A percentile compares a stretch with the other conserved stretches of the same genome.
Evolutionary conservation across 2,329 filamentous ascomycete genomes (phyloP).

Genomic region (Pestalotiopsis sp.): DNA sequence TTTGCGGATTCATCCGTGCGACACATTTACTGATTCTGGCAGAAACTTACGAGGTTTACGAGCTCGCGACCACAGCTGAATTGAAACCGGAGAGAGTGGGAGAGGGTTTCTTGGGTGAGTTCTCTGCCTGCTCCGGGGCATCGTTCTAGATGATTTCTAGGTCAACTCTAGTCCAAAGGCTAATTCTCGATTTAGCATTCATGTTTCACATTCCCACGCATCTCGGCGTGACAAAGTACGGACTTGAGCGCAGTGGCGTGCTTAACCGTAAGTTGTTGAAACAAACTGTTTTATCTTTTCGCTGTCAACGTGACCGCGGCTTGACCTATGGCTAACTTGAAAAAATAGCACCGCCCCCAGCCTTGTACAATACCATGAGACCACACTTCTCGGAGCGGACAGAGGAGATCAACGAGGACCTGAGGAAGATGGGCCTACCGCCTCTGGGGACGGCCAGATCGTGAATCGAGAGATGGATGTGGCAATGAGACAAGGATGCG

Average conservation of each 20-base stretch:
- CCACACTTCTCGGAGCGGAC: slow-evolving; percentile 23
- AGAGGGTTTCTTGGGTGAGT: slow-evolving; percentile 27
- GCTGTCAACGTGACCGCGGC: background rate
- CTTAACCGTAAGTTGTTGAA: slow-evolving; percentile 17
- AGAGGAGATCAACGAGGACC: slow-evolving; percentile 21
- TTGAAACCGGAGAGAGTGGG: slow-evolving; percentile 23
- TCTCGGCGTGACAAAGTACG: slow-evolving; percentile 27
- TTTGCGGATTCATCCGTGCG: background rate
- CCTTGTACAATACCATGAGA: slow-evolving; percentile 23
- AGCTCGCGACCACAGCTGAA: slow-evolving; percentile 22
- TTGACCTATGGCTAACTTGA: slow-evolving; percentile 1
- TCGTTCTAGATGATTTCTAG: slow-evolving; percentile 9
- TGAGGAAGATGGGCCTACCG: slow-evolving; percentile 15
- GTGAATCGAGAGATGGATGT: background rate
- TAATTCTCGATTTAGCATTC: slow-evolving; percentile 19
- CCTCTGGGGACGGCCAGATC: slow-evolving; percentile 7
- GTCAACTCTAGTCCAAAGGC: background rate
- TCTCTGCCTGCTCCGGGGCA: background rate
- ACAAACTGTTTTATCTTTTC: background rate
- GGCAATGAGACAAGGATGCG: background rate
- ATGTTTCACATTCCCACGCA: slow-evolving; percentile 31
- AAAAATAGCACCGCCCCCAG: slow-evolving; percentile 19
- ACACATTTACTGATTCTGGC: slow-evolving; percentile 4
- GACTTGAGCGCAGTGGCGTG: slow-evolving; percentile 21
- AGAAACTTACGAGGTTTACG: slow-evolving; percentile 28